Conservation (phyloP, 176 grass and related monocot genomes). For the Carex parvula region DNA sequence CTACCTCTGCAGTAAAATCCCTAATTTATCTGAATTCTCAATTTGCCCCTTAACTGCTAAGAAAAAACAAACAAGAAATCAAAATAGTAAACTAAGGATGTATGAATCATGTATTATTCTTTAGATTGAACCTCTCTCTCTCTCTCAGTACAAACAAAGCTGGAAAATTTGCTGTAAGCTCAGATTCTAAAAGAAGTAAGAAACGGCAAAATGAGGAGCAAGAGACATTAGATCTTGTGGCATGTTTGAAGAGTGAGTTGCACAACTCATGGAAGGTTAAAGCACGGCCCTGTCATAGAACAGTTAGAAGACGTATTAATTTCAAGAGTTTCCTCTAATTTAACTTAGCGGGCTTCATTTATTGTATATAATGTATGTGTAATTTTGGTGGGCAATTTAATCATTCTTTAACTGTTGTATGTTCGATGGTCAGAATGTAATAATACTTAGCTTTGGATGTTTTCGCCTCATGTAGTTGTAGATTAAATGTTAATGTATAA, state of each 20-base stretch:
- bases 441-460: neutral
- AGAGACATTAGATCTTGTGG: slow-evolving; percentile 50
- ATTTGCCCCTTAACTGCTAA: neutral
- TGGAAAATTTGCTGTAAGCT: slow-evolving; percentile 1
- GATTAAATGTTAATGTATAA: neutral
- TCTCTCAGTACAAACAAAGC: slow-evolving; percentile 48
- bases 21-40: neutral
- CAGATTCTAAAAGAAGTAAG: slow-evolving; percentile 30
- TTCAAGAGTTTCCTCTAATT: slow-evolving; percentile 33
- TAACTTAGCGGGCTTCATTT: neutral
- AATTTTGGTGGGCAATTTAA: neutral
- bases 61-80: neutral
- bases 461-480: neutral
- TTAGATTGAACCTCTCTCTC: neutral
- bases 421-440: slow-evolving; percentile 8
- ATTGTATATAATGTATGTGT: slow-evolving; percentile 12
- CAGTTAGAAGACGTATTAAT: slow-evolving; percentile 52
- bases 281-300: slow-evolving; percentile 57
- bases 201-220: slow-evolving; percentile 29
- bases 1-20: neutral
- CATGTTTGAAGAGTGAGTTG: slow-evolving; percentile 45
- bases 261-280: slow-evolving; percentile 49
- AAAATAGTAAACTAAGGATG: neutral
- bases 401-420: slow-evolving; percentile 28
- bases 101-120: neutral